These are phyloP conservation scores for Saksenaea oblongispora DNA, from an alignment of 371 early-diverging fungal species.

Conservation along the genomic window DNA sequence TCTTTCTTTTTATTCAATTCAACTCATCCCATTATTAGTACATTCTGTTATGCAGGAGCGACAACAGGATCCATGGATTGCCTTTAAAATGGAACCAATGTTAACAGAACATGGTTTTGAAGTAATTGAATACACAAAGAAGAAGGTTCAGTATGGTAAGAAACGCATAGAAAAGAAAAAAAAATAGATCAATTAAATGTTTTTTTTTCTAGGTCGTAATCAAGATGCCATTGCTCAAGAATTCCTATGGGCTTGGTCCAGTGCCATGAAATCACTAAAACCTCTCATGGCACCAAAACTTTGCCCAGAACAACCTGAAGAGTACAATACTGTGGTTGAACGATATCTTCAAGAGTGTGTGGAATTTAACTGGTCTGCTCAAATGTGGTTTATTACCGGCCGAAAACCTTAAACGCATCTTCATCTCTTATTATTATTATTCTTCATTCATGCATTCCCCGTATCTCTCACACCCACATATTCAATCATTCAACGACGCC, in stretches of 20 bases:
- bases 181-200: background rate
- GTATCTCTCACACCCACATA: too few species aligned
- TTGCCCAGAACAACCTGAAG: conserved; percentile 18
- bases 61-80: conserved; percentile 39
- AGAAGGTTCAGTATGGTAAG: conserved; percentile 31
- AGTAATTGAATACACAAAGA: conserved; percentile 20
- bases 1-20: background rate
- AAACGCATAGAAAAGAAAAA: background rate
- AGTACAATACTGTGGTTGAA: conserved; percentile 26
- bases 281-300: conserved; percentile 30
- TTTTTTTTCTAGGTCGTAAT: background rate
- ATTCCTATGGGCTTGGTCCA: conserved; percentile 43
- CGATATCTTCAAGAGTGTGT: conserved; percentile 37
- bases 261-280: conserved; percentile 32
- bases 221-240: conserved; percentile 34
- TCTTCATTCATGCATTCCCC: too few species aligned
- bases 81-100: conserved; percentile 25
- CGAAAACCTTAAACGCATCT: conserved; percentile 16
- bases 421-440: too few species aligned
- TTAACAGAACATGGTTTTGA: conserved; percentile 27
- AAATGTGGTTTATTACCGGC: conserved; percentile 27
- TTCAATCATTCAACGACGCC: too few species aligned
- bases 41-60: conserved; percentile 28
- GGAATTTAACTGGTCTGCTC: conserved; percentile 29
- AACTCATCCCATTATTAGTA: conserved; percentile 18